These are phyloP conservation scores for Plasmodium ovale DNA, from an alignment of 169 alveolate species.

Conservation along the genomic window DNA sequence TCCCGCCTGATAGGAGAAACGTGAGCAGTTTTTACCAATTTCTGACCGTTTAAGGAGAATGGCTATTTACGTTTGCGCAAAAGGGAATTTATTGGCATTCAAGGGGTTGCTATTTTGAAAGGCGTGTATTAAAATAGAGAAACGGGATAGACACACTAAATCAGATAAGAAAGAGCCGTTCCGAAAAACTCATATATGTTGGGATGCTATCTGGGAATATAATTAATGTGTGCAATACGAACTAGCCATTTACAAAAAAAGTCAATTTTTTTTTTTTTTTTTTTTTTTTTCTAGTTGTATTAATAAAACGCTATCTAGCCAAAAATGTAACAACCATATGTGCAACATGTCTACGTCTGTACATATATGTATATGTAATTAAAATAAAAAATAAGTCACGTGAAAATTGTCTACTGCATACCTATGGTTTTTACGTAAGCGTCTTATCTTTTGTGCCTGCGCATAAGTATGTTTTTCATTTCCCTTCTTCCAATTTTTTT, in stretches of 20 bases:
- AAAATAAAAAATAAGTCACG: not conserved
- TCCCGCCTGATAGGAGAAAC: no score
- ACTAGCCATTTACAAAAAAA: conserved; percentile 30
- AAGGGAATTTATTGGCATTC: no score
- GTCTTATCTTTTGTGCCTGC: not conserved
- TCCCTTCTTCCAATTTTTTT: not conserved
- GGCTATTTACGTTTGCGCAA: no score
- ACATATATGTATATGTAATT: not conserved
- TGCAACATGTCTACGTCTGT: not conserved
- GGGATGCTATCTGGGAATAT: not conserved
- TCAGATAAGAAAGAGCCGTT: no score
- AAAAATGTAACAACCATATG: conserved; percentile 8
- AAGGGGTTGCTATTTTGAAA: no score
- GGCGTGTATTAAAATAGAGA: no score
- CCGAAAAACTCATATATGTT: not conserved
- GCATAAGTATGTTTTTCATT: not conserved
- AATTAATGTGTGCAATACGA: not conserved
- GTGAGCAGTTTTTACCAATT: no score
- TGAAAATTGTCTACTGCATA: not conserved
- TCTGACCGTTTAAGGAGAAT: no score
- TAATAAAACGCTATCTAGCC: conserved; percentile 31
- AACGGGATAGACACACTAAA: no score
- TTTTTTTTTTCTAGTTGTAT: conserved; percentile 8
- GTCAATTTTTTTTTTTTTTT: conserved; percentile 8
- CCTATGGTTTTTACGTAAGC: not conserved